Evolutionary conservation across 2,329 filamentous ascomycete species (phyloP), one percentile per base, ranked within the genome.

Genomic region (Alternaria sp.): DNA sequence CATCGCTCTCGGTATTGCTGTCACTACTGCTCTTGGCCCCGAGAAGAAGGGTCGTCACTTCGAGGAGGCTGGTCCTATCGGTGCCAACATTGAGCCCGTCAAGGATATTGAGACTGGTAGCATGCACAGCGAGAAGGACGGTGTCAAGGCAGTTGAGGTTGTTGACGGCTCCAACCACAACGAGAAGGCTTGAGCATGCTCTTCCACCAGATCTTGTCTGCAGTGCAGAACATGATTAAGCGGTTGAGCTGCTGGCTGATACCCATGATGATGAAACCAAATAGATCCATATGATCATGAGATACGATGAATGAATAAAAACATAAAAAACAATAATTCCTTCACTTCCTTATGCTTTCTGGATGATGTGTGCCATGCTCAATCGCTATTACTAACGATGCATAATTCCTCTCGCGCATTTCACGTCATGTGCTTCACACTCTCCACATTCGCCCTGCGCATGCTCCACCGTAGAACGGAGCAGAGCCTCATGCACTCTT

Each of bases 31-130:
- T 28, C 74, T 93, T 57, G 92, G 92, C 0, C 91, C 91, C 0
- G 92, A 94, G 85, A 91, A 89, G 81, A 85, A 89, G 49, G 92
- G 91, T 2, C 84, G 90, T 17, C 83, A 86, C 61, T 93, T 95
- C 69, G 91, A 92, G 75, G 82, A 85, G 59, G 86, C 85, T 5
- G 81, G 81, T 6, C 84, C 85, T 36, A 86, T 85, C 6, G 85
- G 85, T 11, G 80, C 80, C n/a, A 62, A 67, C 13, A n/a, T 63
- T 4, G 61, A 60, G 46, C 57, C 58, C 21, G 51, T 55, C 9
- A 79, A 79, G 69, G 77, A 79, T 30, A 70, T 79, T 36, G 77
- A 79, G 66, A 62, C 72, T 36, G 77, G 76, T 0, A 68, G 70
- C 52, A 54, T 73, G n/a, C 65, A 68, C 15, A 67, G 67, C 23